Base-by-base conservation (phyloP, 2,329 filamentous ascomycete genomes). In the Gyromitra esculenta region DNA sequence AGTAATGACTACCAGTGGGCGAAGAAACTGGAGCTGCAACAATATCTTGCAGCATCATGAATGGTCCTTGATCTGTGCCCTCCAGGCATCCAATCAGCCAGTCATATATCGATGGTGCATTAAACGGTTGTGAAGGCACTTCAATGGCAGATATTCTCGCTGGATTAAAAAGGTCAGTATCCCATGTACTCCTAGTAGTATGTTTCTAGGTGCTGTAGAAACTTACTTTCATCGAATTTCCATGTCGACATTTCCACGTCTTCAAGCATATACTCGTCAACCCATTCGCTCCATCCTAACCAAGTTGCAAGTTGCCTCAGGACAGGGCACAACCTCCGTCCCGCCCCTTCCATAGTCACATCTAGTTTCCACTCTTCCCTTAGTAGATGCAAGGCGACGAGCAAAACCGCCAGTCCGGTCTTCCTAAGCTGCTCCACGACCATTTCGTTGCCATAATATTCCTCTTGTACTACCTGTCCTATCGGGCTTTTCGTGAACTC, bases 281-380 rank as follows among this genome's bases (percentile, higher is more conserved):
- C 85, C 91, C 91, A 93, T 31, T 84, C 85, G 35, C 85, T 83
- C 87, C 95, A 97, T 7, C 89, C 88, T 31, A 99, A 85, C 94
- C 95, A 98, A 68, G 87, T 86, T 0, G 91, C 89, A 73, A 99
- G 86, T 82, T 97, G 95, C 59, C 91, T 90, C 56, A 98, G 85
- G 1, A 97, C 83, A 15, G 92, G 90, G n/a, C 89, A 88, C 25
- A 98, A 84, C 54, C 87, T 85, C 13, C 85, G 84, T 25, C 84
- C 80, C 54, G 86, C 84, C 77, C 88, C 86, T n/a, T 84, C 84
- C 57, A 86, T 85, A 70, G 86, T 84, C 2, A 90, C 88, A 77
- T 92, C 89, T 1, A 99, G 87, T 82, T 97, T 98, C 78, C 92
- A 87, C 82, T 99, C 96, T 82, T 99, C 95, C 0, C 92, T 87